Base-by-base conservation (phyloP, 2,329 filamentous ascomycete genomes). In the Zasmidium cellare region DNA sequence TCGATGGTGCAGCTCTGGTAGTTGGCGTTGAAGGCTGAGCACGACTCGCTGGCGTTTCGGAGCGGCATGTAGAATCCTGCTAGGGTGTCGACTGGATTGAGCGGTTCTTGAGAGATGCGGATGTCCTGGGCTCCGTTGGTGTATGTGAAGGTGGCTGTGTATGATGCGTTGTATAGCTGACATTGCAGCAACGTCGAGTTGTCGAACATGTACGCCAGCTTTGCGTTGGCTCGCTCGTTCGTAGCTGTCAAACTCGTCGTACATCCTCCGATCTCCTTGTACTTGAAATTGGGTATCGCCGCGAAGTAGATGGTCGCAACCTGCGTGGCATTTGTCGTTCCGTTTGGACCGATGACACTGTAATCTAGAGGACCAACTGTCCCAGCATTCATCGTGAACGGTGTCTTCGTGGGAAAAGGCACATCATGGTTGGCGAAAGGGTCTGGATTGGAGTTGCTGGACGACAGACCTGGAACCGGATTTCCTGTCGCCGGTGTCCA, bases 151-250 rank as follows among this genome's bases (percentile, higher is more conserved):
- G 38, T 23, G 1, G 44, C 24, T 1, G 23, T 22, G 23, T 57
- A 57, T 7, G 55, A 28, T 12, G 55, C 28, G 44, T 57, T 57
- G 19, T 41, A 20, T 20, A 57, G 38, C 3, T 57, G 31, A 25
- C 55, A 57, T 18, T 48, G 20, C 2, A 57, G 9, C 7, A 57
- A 50, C 12, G 55, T 52, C 7, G 35, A 41, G 35, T 18, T 18
- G n/a, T 41, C 35, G 35, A 41, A 41, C 11, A 28, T 28, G 25
- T 28, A 28, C 25, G 25, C 5, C 25, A 45, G 23, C 20, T 44
- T n/a, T 16, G 18, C 35, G 16, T 2, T 46, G 31, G 38, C 23
- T 45, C 44, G 35, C 18, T 51, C 48, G 28, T 18, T 41, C n/a
- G 35, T 14, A 9, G 35, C 35, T 41, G 35, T 16, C 6, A 41